Percentiles rank a stretch among this genome's conserved stretches.
These are phyloP conservation scores for Luffa acutangula DNA, from an alignment of 306 rosid genomes.

Conservation along the genomic window DNA sequence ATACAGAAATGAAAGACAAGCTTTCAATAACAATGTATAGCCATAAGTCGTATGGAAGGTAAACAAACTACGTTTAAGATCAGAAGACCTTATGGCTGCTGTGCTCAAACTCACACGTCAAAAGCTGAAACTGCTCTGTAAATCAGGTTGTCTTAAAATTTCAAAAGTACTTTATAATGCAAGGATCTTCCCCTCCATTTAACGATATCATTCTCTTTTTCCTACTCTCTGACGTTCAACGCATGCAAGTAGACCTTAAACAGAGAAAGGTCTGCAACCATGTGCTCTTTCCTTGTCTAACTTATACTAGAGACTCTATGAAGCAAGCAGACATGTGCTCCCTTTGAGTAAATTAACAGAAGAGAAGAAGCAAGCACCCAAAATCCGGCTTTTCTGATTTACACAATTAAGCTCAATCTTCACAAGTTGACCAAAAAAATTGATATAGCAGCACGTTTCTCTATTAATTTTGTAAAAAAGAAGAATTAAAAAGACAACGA, in stretches of 20 bases:
- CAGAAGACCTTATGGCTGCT: not conserved
- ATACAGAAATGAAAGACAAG: not conserved
- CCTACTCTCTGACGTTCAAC: not conserved
- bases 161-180: not conserved
- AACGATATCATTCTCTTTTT: not conserved
- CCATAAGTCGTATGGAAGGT: not conserved
- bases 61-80: not conserved
- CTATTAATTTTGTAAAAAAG: not conserved
- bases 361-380: not conserved
- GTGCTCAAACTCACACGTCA: not conserved
- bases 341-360: conserved; percentile 7
- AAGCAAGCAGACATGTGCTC: conserved; percentile 30
- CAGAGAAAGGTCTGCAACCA: conserved; percentile 12
- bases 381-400: not conserved
- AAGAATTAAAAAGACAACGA: not conserved
- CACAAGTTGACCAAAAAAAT: not conserved
- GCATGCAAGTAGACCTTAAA: conserved; percentile 11
- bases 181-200: not conserved
- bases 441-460: not conserved
- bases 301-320: conserved; percentile 2
- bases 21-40: not conserved
- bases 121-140: not conserved
- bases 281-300: conserved; percentile 8
- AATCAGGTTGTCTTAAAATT: not conserved
- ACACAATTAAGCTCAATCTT: not conserved